phyloP scores from a whole-genome alignment of 1,284 basidiomycete species.

The Apiotrichum laibachii region DNA sequence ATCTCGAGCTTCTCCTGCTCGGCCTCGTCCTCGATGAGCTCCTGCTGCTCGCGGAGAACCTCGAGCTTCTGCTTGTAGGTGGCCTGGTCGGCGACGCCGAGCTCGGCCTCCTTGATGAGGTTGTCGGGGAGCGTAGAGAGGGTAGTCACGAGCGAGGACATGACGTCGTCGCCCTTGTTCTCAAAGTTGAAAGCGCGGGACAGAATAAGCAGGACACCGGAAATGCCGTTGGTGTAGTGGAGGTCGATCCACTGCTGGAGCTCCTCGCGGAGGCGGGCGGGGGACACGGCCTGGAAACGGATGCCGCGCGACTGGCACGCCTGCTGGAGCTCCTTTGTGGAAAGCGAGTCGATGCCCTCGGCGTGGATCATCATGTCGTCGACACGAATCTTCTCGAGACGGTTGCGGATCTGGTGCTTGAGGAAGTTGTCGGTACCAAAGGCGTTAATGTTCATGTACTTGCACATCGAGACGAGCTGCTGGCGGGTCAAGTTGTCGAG shows the following conservation, averaged over 20 bases:
- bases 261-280: conserved; percentile 80
- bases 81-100: conserved; percentile 81
- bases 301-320: conserved; percentile 96
- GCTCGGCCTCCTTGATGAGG: conserved; percentile 91
- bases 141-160: conserved; percentile 82
- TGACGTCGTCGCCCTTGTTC: conserved; percentile 74
- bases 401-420: conserved; percentile 83
- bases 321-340: conserved; percentile 80
- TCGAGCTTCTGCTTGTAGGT: conserved; percentile 98
- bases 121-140: conserved; percentile 92
- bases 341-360: conserved; percentile 89
- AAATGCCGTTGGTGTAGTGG: conserved; percentile 79
- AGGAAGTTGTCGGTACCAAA: conserved; percentile 99
- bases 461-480: conserved; percentile 93
- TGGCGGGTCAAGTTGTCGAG: conserved; percentile 96
- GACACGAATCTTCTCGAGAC: conserved; percentile 77
- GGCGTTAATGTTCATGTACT: conserved; percentile 97
- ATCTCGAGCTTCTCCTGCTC: conserved; percentile 92
- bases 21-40: conserved; percentile 97
- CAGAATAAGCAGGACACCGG: conserved; percentile 88
- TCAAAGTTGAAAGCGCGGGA: conserved; percentile 95
- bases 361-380: conserved; percentile 87
- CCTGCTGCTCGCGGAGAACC: conserved; percentile 95
- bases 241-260: conserved; percentile 90
- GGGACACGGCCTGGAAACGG: conserved; percentile 77